Conservation (phyloP, 202 grass and related monocot genomes). For the Setaria viridis region DNA sequence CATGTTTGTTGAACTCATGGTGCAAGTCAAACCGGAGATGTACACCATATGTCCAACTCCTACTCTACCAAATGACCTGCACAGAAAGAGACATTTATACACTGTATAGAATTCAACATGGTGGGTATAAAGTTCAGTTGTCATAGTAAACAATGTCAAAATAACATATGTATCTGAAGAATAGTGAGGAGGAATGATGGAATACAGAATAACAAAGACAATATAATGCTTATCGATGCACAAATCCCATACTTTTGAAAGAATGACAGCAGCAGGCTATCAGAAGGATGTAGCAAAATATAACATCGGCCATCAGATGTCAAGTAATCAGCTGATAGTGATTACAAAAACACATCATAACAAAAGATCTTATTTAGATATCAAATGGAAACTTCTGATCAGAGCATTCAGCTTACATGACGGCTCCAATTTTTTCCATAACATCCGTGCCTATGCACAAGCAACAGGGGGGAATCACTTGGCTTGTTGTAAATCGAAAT, state of each 20-base stretch:
- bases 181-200: neutral
- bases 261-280: neutral
- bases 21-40: conserved; percentile 77
- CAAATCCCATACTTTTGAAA: neutral
- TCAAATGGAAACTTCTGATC: neutral
- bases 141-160: conserved; percentile 36
- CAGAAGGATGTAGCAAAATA: conserved; percentile 14
- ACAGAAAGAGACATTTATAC: conserved; percentile 47
- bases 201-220: conserved; percentile 24
- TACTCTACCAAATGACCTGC: conserved; percentile 90
- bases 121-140: conserved; percentile 13
- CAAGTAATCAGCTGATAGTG: neutral
- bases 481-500: conserved; percentile 7
- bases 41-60: conserved; percentile 85
- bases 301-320: conserved; percentile 14
- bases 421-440: neutral
- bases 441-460: neutral
- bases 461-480: neutral
- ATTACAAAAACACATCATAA: neutral
- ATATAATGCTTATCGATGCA: neutral
- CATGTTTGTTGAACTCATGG: conserved; percentile 60
- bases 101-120: conserved; percentile 40
- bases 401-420: conserved; percentile 10
- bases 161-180: neutral
- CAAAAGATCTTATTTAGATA: neutral